Percentiles rank a stretch among this genome's conserved stretches.
Evolutionary conservation across 225 moss, liverwort and hornwort species (phyloP).

Genomic region (Physcomitrium patens): DNA sequence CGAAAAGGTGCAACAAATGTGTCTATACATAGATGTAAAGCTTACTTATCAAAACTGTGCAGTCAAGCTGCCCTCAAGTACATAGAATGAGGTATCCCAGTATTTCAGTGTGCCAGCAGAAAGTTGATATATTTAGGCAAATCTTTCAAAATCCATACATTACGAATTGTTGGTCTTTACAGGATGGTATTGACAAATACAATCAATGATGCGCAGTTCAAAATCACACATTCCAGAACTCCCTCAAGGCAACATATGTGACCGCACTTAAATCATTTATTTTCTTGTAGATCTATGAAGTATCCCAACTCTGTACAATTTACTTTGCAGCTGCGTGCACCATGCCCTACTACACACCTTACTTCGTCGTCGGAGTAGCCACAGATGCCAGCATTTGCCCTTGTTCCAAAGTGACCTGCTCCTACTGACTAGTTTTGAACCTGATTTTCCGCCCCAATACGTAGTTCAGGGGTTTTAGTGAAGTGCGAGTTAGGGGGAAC

Average conservation of each 20-base stretch:
- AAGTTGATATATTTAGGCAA: no score
- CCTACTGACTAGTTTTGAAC: slow-evolving; percentile 10
- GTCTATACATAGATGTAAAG: no score
- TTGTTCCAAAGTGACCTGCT: slow-evolving; percentile 32
- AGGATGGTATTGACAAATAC: slow-evolving; percentile 25
- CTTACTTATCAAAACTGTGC: no score
- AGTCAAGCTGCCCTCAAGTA: no score
- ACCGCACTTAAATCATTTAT: slow-evolving; percentile 14
- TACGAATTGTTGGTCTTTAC: slow-evolving; percentile 17
- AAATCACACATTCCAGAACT: slow-evolving; percentile 28
- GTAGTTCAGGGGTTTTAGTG: slow-evolving; percentile 15
- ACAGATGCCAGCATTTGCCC: slow-evolving; percentile 21
- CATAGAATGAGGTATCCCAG: no score
- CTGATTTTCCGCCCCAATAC: slow-evolving; percentile 30
- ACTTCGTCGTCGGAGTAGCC: slow-evolving; percentile 17
- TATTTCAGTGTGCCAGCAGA: no score
- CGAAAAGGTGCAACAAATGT: no score
- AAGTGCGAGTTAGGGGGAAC: slow-evolving; percentile 10
- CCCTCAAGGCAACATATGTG: slow-evolving; percentile 23
- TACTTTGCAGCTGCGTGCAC: background rate
- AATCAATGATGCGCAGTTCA: slow-evolving; percentile 31
- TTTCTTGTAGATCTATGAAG: slow-evolving; percentile 8
- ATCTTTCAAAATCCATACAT: background rate
- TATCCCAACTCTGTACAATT: slow-evolving; percentile 30
- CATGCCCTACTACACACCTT: background rate